These are phyloP conservation scores for Cymbidium sinense DNA, from an alignment of 106 monocot species.

Conservation along the genomic window DNA sequence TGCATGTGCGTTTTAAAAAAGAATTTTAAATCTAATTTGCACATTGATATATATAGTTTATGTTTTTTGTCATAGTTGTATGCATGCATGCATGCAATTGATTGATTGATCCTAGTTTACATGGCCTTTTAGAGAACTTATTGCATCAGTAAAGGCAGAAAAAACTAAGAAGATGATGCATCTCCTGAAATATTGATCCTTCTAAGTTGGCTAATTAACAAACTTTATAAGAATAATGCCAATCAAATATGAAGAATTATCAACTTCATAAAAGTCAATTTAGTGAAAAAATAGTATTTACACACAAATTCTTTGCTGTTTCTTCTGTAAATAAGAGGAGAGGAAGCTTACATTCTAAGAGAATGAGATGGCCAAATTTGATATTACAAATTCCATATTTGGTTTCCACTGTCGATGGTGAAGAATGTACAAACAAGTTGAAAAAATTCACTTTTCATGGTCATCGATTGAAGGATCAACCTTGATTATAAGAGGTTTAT, in stretches of 20 bases:
- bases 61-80: too few relatives aligned
- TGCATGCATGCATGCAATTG: too few relatives aligned
- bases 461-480: conserved; percentile 40
- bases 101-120: too few relatives aligned
- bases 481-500: conserved; percentile 68
- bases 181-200: too few relatives aligned
- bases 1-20: too few relatives aligned
- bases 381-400: background rate
- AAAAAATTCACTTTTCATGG: conserved; percentile 22
- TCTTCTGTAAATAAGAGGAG: background rate
- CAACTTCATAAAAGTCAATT: background rate
- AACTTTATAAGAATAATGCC: background rate
- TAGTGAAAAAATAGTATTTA: background rate
- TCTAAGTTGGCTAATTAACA: too few relatives aligned
- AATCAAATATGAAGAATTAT: background rate
- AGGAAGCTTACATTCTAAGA: background rate
- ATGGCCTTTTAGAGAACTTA: too few relatives aligned
- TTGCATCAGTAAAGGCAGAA: too few relatives aligned
- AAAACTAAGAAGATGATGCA: too few relatives aligned
- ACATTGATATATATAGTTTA: too few relatives aligned
- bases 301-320: background rate
- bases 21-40: too few relatives aligned
- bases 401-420: background rate
- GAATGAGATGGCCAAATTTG: background rate
- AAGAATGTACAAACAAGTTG: background rate